Evolutionary conservation across 129 eudicot genomes (phyloP), one percentile per base, ranked within the genome.

Genomic region (Flaveria robusta): DNA sequence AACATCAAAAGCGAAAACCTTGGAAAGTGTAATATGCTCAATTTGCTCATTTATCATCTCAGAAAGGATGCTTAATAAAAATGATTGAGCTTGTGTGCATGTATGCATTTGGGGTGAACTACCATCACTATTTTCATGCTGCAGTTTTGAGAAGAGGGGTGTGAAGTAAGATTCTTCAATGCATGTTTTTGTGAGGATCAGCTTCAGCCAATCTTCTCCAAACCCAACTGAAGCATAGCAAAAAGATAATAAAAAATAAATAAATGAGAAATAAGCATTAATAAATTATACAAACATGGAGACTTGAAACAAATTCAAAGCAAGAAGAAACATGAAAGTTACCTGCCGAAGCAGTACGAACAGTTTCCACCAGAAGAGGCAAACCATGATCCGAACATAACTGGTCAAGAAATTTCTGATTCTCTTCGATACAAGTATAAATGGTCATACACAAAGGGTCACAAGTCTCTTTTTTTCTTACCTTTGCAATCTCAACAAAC

Each of bases 371-470:
- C 22, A 88, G 22, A 66, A 90, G 84, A 15, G 82, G 78, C 79
- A 86, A 79, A 64, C 85, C 96, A 50, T 71, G 41, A 66, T 85
- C 90, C 34, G 84, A 79, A 78, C 89, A 82, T 68, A 90, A 76
- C 64, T 93, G 80, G n/a, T 52, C 66, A 74, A 74, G 70, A 24
- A 82, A 67, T 47, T 63, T 82, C n/a, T 26, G 15, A 51, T 75
- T 86, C 77, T 87, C 95, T 71, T 86, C 89, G 11, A 59, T 52
- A 80, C 95, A 88, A 9, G 87, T 83, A 76, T 88, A 93, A 68
- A 93, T 66, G 41, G 90, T 83, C 98, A 86, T 93, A 72, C 90
- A 90, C 78, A 93, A 81, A 43, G 98, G 96, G 65, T 90, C 98
- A 79, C 92, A 88, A 13, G 70, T 88, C 27, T 87, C 96, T 81